phyloP scores from a whole-genome alignment of 345 rosid genomes.

The Hibiscus trionum region DNA sequence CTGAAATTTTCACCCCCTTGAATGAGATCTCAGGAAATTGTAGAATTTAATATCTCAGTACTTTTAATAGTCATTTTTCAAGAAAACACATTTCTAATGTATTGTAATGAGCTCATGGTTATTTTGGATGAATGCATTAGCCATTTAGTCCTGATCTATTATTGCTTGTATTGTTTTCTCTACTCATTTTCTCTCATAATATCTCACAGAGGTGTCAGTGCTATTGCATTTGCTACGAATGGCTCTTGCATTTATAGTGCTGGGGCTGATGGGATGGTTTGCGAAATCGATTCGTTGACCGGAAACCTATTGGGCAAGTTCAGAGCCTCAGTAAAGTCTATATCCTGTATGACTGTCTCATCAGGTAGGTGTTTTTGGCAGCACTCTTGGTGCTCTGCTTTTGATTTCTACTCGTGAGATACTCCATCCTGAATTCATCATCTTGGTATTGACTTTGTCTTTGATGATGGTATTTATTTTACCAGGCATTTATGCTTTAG shows the following conservation, averaged over 20 bases:
- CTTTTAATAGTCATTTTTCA: background rate
- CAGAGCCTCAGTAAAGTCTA: slow-evolving; percentile 65
- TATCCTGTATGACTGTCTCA: slow-evolving; percentile 73
- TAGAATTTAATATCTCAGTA: background rate
- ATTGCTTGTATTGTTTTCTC: background rate
- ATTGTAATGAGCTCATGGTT: background rate
- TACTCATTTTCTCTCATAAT: background rate
- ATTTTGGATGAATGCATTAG: background rate
- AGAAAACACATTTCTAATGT: background rate
- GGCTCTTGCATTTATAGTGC: slow-evolving; percentile 57
- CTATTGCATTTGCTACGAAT: slow-evolving; percentile 59
- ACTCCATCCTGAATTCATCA: background rate
- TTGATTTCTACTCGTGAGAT: slow-evolving; percentile 3
- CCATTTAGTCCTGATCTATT: background rate
- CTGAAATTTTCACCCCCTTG: background rate
- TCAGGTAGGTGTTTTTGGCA: slow-evolving; percentile 38
- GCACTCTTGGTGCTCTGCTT: background rate
- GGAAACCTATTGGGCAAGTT: slow-evolving; percentile 67
- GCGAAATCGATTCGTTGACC: slow-evolving; percentile 65
- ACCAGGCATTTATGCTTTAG: background rate
- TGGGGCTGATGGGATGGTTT: slow-evolving; percentile 92
- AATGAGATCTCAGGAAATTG: background rate
- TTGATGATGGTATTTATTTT: background rate
- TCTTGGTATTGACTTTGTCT: background rate
- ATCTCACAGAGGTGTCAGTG: slow-evolving; percentile 75